A percentile compares a stretch with the other conserved stretches of the same genome.
These are phyloP conservation scores for Crucibulum laeve DNA, from an alignment of 768 basidiomycete species.

Conservation along the genomic window DNA sequence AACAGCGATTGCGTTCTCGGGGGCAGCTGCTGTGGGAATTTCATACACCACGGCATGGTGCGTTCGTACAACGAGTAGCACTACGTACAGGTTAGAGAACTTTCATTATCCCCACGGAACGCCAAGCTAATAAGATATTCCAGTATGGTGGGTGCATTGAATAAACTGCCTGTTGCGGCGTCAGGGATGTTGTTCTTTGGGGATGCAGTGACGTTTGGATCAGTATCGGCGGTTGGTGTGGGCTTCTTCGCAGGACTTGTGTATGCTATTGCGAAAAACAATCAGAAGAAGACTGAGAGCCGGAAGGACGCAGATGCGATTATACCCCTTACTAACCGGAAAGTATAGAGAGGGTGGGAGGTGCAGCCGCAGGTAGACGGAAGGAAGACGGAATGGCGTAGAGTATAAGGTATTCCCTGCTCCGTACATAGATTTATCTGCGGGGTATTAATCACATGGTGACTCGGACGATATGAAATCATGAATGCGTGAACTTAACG, in stretches of 20 bases:
- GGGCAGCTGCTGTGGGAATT: conserved; percentile 96
- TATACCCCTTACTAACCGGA: conserved; percentile 61
- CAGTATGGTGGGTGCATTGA: conserved; percentile 95
- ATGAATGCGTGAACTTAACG: not conserved
- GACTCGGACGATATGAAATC: not conserved
- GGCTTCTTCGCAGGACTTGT: conserved; percentile 92
- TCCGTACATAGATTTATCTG: conserved; percentile 6
- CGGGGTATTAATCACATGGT: conserved; percentile 18
- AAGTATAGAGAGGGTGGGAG: conserved; percentile 18
- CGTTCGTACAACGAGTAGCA: conserved; percentile 90
- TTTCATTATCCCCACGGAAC: not conserved
- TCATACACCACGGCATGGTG: conserved; percentile 99
- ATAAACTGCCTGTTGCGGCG: conserved; percentile 96
- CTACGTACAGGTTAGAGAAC: conserved; percentile 83
- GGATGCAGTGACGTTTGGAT: conserved; percentile 82
- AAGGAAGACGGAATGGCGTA: conserved; percentile 13
- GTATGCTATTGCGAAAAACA: conserved; percentile 93
- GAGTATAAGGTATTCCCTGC: conserved; percentile 4
- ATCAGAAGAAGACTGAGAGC: conserved; percentile 76
- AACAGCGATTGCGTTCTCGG: conserved; percentile 90
- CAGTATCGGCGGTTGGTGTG: conserved; percentile 79
- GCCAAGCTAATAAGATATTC: conserved; percentile 2
- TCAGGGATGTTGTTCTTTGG: conserved; percentile 99
- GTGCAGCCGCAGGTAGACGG: not conserved
- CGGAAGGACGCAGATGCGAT: conserved; percentile 46